A percentile compares a stretch with the other conserved stretches of the same genome.
Evolutionary conservation across 257 asterid genomes (phyloP).

Genomic region (Linderniella brevidens): DNA sequence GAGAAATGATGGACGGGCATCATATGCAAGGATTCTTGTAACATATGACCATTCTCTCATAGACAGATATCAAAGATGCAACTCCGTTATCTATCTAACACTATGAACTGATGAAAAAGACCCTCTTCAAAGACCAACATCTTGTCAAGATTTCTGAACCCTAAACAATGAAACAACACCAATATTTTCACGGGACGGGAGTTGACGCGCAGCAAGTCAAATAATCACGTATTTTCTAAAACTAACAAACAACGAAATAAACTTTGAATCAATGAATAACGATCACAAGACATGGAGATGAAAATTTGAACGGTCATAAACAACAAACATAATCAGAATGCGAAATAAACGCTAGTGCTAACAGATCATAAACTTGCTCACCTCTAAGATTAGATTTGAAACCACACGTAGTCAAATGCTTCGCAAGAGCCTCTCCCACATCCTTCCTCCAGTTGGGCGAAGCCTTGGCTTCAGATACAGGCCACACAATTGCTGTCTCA

Average conservation of each 20-base stretch:
- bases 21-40: conserved; percentile 23
- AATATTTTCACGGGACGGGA: no score
- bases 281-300: conserved; percentile 9
- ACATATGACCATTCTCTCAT: conserved; percentile 10
- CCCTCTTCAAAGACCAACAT: conserved; percentile 1
- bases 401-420: conserved; percentile 86
- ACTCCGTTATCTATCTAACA: neutral
- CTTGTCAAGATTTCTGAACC: no score
- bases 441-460: conserved; percentile 72
- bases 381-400: conserved; percentile 78
- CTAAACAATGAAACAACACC: no score
- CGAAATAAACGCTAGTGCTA: neutral
- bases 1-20: conserved; percentile 11
- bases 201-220: no score
- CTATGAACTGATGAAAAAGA: conserved; percentile 6
- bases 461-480: conserved; percentile 66
- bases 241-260: no score
- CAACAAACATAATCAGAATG: conserved; percentile 6
- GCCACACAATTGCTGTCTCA: conserved; percentile 93
- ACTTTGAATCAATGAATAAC: neutral
- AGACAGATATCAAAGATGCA: conserved; percentile 6
- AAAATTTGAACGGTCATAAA: neutral
- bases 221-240: no score
- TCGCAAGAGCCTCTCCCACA: conserved; percentile 83
- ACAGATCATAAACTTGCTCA: conserved; percentile 17